Evolutionary conservation across 371 early-diverging fungal species (phyloP), one percentile per base, ranked within the genome.

Genomic region (Blakeslea trispora): DNA sequence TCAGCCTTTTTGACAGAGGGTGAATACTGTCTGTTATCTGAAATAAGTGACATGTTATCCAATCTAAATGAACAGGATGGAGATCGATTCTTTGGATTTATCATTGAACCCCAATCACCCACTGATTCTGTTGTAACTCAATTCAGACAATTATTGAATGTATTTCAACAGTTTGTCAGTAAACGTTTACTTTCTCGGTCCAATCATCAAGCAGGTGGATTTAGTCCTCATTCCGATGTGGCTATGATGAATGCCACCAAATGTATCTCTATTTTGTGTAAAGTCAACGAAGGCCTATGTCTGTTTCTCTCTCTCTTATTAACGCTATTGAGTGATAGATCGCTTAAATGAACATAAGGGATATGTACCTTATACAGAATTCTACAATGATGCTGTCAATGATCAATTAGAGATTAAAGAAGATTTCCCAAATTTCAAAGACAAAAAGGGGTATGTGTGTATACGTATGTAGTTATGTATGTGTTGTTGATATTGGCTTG

Each of bases 361-460:
- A 18, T 59, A 81, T 32, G 70, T 84, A 13, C 55, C 72, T 0
- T 86, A 79, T 45, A 67, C 79, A 3, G 75, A 71, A 6, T 93
- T 92, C 55, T 93, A 93, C 66, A 91, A 90, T 57, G 83, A 81
- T 22, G 69, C 82, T 0, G 76, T 93, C 17, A 91, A 91, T 57
- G 91, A 87, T 32, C 69, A 75, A 9, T 61, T 91, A n/a, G 91
- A 91, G 39, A 85, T 91, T 47, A 91, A 90, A 56, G 91, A 91
- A 41, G 93, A 93, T 53, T 90, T 86, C 50, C 89, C 91, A 5
- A 82, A 81, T 39, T 91, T 82, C 58, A 88, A 89, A 57, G 73
- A 82, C 39, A 83, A 81, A 44, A 86, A 89, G 44, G 83, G 83
- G 82, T 75, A 14, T 15, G 7, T n/a, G n/a, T n/a, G n/a, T n/a